Evolutionary conservation across 345 rosid genomes (phyloP).

Genomic region (Dipteronia dyeriana): DNA sequence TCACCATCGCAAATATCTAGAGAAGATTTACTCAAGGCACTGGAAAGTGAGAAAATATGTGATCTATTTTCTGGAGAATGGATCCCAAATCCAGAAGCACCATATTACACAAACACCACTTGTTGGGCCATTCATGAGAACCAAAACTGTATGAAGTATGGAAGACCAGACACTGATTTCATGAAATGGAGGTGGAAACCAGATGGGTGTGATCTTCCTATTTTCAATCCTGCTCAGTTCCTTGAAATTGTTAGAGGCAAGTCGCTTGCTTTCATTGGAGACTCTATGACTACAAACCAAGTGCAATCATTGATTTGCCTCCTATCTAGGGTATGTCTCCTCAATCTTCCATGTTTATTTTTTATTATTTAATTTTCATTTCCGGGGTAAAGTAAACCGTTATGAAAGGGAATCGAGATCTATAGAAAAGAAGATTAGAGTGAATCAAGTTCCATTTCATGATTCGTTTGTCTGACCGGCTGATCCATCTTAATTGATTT

Average conservation of each 20-base stretch:
- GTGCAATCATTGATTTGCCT: constrained; percentile 98
- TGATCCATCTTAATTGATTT: too few species aligned
- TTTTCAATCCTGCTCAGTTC: constrained; percentile 72
- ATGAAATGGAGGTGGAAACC: constrained; percentile 90
- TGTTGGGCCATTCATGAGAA: constrained; percentile 98
- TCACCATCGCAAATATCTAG: background rate
- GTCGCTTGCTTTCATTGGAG: constrained; percentile 87
- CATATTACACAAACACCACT: constrained; percentile 82
- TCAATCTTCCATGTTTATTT: too few species aligned
- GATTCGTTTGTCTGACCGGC: too few species aligned
- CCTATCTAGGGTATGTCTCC: constrained; percentile 66
- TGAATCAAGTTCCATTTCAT: too few species aligned
- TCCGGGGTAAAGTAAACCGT: too few species aligned
- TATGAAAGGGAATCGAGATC: too few species aligned
- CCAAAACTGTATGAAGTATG: constrained; percentile 92
- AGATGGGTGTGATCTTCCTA: constrained; percentile 63
- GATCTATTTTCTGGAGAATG: constrained; percentile 85
- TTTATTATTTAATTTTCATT: too few species aligned
- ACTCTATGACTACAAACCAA: constrained; percentile 87
- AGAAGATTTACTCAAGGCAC: background rate
- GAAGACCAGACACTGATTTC: constrained; percentile 72
- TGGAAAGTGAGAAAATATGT: constrained; percentile 32
- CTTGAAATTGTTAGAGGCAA: constrained; percentile 69
- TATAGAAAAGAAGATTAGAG: too few species aligned
- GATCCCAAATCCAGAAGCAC: constrained; percentile 69